These are phyloP conservation scores for Aspergillus bertholletiae DNA, from an alignment of 495 filamentous ascomycete species.

Conservation along the genomic window DNA sequence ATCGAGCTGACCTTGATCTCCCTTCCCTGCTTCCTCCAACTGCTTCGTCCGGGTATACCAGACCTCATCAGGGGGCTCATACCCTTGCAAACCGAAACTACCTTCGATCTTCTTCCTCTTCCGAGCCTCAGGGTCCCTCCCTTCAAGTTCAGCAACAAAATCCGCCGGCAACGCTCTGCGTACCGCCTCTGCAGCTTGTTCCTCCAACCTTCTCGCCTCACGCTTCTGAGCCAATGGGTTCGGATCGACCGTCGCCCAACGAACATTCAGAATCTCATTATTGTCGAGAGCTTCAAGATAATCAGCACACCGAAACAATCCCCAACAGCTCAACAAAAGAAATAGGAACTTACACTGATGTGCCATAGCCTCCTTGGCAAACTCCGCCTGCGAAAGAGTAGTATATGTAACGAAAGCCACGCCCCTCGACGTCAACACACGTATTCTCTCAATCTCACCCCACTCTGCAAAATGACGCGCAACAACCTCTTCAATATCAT, in stretches of 20 bases:
- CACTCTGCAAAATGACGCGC: conserved; percentile 91
- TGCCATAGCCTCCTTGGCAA: conserved; percentile 90
- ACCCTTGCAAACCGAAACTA: conserved; percentile 82
- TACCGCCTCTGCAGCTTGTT: conserved; percentile 97
- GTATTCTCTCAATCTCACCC: conserved; percentile 83
- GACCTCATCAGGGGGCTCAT: conserved; percentile 91
- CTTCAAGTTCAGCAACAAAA: conserved; percentile 92
- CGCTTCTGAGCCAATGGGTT: conserved; percentile 94
- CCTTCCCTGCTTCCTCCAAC: conserved; percentile 38
- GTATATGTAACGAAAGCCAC: conserved; percentile 90
- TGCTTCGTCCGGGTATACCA: conserved; percentile 71
- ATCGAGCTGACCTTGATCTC: conserved; percentile 34
- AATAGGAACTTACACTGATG: conserved; percentile 53
- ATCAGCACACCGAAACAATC: background rate
- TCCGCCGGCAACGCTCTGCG: conserved; percentile 84
- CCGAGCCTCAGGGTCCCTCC: conserved; percentile 76
- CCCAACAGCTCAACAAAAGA: background rate
- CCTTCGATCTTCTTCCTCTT: conserved; percentile 90
- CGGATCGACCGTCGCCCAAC: conserved; percentile 95
- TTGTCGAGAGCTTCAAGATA: conserved; percentile 59
- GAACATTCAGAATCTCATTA: conserved; percentile 87
- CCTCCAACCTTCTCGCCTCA: conserved; percentile 85
- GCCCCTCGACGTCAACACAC: conserved; percentile 86
- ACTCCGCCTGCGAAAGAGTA: conserved; percentile 82
- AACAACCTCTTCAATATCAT: conserved; percentile 97